Evolutionary conservation across 306 rosid genomes (phyloP).

Genomic region (Rubus idaeus): DNA sequence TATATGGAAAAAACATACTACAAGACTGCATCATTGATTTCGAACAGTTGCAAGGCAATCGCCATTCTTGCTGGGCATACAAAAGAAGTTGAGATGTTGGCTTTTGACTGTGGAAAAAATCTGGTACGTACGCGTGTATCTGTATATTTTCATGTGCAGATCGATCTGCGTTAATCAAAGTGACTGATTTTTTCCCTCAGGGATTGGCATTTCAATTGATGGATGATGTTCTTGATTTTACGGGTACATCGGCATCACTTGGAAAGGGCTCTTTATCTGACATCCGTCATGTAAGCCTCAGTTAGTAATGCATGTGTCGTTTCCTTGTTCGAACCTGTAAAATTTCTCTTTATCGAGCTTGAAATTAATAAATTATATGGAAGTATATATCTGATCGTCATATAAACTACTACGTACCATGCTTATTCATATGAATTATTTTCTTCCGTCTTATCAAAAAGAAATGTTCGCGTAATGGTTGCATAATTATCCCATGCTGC

Average conservation of each 20-base stretch:
- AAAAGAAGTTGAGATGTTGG: conserved; percentile 74
- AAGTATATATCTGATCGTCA: background rate
- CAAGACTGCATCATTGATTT: conserved; percentile 94
- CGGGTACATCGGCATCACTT: conserved; percentile 83
- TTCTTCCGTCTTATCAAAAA: too few relatives aligned
- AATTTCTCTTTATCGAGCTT: background rate
- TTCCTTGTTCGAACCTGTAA: background rate
- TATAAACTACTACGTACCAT: too few relatives aligned
- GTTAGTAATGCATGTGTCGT: conserved; percentile 11
- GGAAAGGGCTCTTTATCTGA: conserved; percentile 96
- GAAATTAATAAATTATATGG: background rate
- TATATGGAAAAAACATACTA: conserved; percentile 85
- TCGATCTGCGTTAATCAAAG: background rate
- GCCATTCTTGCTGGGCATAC: conserved; percentile 97
- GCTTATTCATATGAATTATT: background rate
- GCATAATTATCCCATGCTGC: background rate
- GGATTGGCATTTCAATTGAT: conserved; percentile 94
- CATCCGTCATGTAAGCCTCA: conserved; percentile 69
- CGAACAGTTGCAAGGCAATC: conserved; percentile 94
- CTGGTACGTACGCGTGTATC: conserved; percentile 43
- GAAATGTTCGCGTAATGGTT: too few relatives aligned
- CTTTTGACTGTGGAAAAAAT: conserved; percentile 90
- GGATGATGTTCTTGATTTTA: conserved; percentile 92
- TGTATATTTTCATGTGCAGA: background rate
- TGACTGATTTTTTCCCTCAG: conserved; percentile 42